Evolutionary conservation across 139 green algal species (phyloP), one percentile per base, ranked within the genome.

Genomic region (Ettlia oleoabundans): DNA sequence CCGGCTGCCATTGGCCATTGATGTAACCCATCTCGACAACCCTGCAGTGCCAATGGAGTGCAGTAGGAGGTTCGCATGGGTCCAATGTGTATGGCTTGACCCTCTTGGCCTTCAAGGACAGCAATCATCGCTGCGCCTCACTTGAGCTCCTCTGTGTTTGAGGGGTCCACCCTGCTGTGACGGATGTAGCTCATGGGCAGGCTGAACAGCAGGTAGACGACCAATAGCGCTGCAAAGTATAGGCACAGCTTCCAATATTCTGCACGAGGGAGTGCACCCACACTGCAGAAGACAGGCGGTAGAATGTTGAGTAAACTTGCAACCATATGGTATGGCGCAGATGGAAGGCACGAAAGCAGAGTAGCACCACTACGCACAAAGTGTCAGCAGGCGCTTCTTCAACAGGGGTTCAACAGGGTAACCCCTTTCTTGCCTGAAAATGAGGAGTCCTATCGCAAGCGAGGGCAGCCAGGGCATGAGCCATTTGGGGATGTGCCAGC

Each of bases 381-480:
- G n/a, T n/a, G n/a, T n/a, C n/a, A n/a, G n/a, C n/a, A n/a, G n/a
- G n/a, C n/a, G n/a, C n/a, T n/a, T n/a, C n/a, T n/a, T n/a, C n/a
- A n/a, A n/a, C n/a, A n/a, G n/a, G n/a, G n/a, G n/a, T n/a, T n/a
- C 38, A 5, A n/a, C 19, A 43, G 19, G n/a, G 63, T 7, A 33
- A 5, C 69, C 26, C 42, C 33, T 26, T 1, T 7, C 76, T 51
- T 67, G 68, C 83, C 67, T 80, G 80, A 89, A 89, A 35, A 68
- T 7, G 13, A 89, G 38, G 28, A 86, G 53, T 0, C 62, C 28
- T 33, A 86, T 84, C 35, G 80, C 85, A 2, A 79, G 24, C 26
- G 80, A 84, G 30, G 85, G 85, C 40, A 89, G 38, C 80, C 80
- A 89, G 61, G 85, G 85, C 80, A 89, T 81, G 38, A 84, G 32